Evolutionary conservation across 139 green algal genomes (phyloP).

Genomic region (Zygnema cylindricum): DNA sequence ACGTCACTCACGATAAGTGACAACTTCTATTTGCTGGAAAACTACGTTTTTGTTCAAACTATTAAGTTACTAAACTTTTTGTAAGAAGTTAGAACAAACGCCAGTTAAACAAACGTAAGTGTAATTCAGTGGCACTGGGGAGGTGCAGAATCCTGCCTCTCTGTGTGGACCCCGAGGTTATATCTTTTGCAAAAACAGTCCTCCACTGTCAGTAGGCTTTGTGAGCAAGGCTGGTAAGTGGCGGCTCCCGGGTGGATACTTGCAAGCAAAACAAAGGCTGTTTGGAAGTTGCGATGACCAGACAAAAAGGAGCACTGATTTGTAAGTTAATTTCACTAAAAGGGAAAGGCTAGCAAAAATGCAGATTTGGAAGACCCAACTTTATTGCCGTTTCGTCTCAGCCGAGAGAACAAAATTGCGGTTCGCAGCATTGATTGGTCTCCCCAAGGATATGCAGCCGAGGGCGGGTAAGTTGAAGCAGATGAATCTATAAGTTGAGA

Average conservation of each 20-base stretch:
- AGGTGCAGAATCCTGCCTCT: slow-evolving; percentile 27
- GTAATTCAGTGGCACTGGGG: no score
- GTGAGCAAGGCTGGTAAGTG: background rate
- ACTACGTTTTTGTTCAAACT: no score
- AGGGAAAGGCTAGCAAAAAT: background rate
- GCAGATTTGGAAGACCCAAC: background rate
- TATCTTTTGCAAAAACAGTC: background rate
- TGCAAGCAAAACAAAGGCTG: no score
- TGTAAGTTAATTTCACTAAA: background rate
- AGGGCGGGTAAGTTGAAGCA: background rate
- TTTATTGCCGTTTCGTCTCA: background rate
- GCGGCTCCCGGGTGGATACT: no score
- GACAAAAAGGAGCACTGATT: background rate
- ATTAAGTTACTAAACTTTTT: no score
- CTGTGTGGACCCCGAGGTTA: slow-evolving; percentile 1
- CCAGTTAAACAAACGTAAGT: no score
- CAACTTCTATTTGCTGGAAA: no score
- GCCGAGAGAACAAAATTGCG: background rate
- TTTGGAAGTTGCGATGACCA: background rate
- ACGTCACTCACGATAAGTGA: no score
- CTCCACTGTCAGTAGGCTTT: background rate
- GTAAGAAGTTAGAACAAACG: no score
- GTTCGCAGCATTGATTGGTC: background rate
- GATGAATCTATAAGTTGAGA: background rate
- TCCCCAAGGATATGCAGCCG: background rate